Conservation (phyloP, 1,284 basidiomycete species). For the Phlebopus sp. region DNA sequence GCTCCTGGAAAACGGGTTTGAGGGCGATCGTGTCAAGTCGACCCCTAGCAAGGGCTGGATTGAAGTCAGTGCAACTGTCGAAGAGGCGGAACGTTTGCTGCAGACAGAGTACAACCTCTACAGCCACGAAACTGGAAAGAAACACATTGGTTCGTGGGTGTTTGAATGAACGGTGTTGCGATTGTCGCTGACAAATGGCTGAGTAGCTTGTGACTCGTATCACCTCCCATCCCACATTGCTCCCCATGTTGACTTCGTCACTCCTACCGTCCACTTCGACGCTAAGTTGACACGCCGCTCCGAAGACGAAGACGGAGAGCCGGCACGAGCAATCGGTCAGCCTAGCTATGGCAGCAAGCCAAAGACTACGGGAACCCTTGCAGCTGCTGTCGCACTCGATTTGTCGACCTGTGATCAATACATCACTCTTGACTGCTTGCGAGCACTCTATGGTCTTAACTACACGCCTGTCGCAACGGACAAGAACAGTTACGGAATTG, state of each 20-base stretch:
- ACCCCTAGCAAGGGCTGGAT: slow-evolving; percentile 41
- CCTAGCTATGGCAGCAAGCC: slow-evolving; percentile 17
- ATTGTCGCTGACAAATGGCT: slow-evolving; percentile 5
- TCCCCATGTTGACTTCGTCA: slow-evolving; percentile 31
- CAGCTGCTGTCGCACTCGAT: slow-evolving; percentile 4
- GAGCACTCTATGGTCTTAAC: slow-evolving; percentile 35
- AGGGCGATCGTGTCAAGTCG: slow-evolving; percentile 29
- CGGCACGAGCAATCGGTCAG: slow-evolving; percentile 9
- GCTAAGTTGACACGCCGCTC: slow-evolving; percentile 17
- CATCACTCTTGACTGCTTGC: slow-evolving; percentile 38
- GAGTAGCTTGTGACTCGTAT: slow-evolving; percentile 27
- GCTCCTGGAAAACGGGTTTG: slow-evolving; percentile 38
- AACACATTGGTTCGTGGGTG: slow-evolving; percentile 37
- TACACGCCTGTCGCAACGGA: slow-evolving; percentile 24
- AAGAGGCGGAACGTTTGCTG: slow-evolving; percentile 37
- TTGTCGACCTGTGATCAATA: slow-evolving; percentile 33
- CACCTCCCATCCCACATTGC: slow-evolving; percentile 24
- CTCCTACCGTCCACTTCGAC: slow-evolving; percentile 26
- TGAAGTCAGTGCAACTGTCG: slow-evolving; percentile 36
- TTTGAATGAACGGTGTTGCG: slow-evolving; percentile 12
- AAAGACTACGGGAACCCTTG: slow-evolving; percentile 21
- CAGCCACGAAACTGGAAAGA: slow-evolving; percentile 35
- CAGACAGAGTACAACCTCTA: slow-evolving; percentile 32
- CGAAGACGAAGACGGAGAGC: background rate
- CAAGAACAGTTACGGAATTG: slow-evolving; percentile 37